Base-by-base conservation (phyloP, 2,329 filamentous ascomycete genomes). In the Epichloe glyceriae region DNA sequence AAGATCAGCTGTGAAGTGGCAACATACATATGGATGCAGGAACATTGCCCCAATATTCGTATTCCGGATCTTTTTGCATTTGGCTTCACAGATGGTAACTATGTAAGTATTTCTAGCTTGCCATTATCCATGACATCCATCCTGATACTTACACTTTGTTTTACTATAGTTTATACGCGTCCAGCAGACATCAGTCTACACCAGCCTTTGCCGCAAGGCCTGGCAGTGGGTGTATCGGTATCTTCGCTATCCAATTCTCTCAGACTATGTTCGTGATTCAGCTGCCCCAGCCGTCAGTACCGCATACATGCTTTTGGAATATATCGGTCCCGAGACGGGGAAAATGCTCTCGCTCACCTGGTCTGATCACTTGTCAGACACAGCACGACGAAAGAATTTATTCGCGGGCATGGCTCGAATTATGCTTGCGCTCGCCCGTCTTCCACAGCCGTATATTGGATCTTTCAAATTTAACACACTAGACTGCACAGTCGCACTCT, bases 1-100 rank as follows among this genome's bases (percentile, higher is more conserved):
- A 67, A 67, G 54, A 46, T 66, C 26, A 55, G 62, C 44, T 63
- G 56, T 45, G 62, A 67, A 55, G 61, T 62, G 6, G 63, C 59
- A 53, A 57, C 57, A 26, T 66, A 66, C 50, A 53, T 55, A 26
- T 26, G 22, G 22, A 26, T 26, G 7, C 6, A 26, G 2, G 22
- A 26, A 26, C 7, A 26, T 26, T 26, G 7, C 22, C 22, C 22
- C 7, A 26, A 63, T 46, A 56, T 65, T 38, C 59, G 53, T 14
- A 62, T 64, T 46, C 62, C 60, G 40, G 47, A 50, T 19, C 53
- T 59, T 4, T 54, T 53, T 37, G 57, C 50, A 12, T 60, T 59
- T 40, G 54, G 56, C 46, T 54, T 57, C 26, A 20, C 10, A 15
- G 51, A 57, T 22, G 50, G 53, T 19, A 33, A 33, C 12, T 53